Evolutionary conservation across 23 red algal species (phyloP).

Genomic region (Cyanidioschyzon merolae): DNA sequence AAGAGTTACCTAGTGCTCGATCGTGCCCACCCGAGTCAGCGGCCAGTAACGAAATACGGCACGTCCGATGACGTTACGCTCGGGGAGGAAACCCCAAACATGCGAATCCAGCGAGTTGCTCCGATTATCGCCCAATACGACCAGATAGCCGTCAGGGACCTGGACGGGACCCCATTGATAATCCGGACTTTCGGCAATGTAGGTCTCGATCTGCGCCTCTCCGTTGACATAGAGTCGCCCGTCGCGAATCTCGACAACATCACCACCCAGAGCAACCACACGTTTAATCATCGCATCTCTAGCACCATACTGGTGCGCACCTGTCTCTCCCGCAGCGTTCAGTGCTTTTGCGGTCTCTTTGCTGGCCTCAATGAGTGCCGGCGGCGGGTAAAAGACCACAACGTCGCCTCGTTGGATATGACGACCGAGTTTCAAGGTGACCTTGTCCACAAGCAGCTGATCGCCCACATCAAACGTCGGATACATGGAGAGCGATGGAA

Average conservation of each 20-base stretch:
- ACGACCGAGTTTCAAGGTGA: constrained; percentile 41
- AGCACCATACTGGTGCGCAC: not conserved
- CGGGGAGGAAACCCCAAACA: constrained; percentile 87
- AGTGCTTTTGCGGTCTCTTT: not conserved
- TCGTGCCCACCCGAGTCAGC: constrained; percentile 18
- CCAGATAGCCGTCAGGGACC: constrained; percentile 58
- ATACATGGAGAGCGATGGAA: constrained; percentile 87
- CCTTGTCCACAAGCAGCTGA: constrained; percentile 92
- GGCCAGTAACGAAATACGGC: constrained; percentile 89
- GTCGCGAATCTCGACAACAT: constrained; percentile 47
- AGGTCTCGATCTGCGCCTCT: constrained; percentile 33
- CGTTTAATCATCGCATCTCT: constrained; percentile 57
- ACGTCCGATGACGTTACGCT: constrained; percentile 79
- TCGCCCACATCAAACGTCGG: constrained; percentile 91
- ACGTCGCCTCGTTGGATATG: constrained; percentile 50
- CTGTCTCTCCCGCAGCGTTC: not conserved
- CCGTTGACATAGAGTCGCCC: constrained; percentile 67
- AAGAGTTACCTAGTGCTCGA: constrained; percentile 5
- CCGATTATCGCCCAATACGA: constrained; percentile 95
- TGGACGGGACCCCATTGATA: constrained; percentile 86
- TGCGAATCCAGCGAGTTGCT: constrained; percentile 96
- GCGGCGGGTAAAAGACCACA: constrained; percentile 81
- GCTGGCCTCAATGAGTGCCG: constrained; percentile 31
- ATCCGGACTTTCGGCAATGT: constrained; percentile 35
- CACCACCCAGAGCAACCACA: constrained; percentile 64